These are phyloP conservation scores for Cladophialophora psammophila DNA, from an alignment of 2,329 filamentous ascomycete species.

Conservation along the genomic window DNA sequence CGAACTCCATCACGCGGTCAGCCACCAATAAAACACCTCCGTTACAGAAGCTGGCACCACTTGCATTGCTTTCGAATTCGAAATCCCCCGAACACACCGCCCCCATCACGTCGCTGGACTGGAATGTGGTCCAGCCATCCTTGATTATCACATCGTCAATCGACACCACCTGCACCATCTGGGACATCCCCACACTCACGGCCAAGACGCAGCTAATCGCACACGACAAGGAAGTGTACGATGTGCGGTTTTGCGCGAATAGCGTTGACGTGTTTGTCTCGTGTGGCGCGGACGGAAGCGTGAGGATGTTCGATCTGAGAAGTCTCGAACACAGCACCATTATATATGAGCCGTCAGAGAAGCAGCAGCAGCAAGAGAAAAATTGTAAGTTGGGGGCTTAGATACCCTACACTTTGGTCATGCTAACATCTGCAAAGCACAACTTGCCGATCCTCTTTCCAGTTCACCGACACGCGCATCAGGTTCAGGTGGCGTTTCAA, in stretches of 20 bases:
- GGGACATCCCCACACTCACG: constrained; percentile 97
- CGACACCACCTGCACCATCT: constrained; percentile 98
- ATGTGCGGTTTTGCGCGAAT: constrained; percentile 92
- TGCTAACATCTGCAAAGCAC: constrained; percentile 25
- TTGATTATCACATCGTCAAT: constrained; percentile 99
- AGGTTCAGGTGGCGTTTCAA: constrained; percentile 19
- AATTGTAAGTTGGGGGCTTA: constrained; percentile 68
- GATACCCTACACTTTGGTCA: constrained; percentile 26
- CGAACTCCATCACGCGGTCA: constrained; percentile 73
- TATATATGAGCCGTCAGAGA: constrained; percentile 96
- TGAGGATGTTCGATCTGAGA: constrained; percentile 97
- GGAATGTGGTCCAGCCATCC: constrained; percentile 96
- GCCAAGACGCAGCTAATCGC: constrained; percentile 98
- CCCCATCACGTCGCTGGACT: constrained; percentile 93
- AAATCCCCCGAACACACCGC: constrained; percentile 99
- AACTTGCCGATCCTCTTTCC: constrained; percentile 34
- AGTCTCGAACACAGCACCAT: constrained; percentile 98
- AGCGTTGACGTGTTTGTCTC: constrained; percentile 99
- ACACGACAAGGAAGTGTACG: constrained; percentile 98
- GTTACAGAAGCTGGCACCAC: constrained; percentile 84
- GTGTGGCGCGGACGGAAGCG: constrained; percentile 95
- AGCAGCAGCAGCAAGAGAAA: constrained; percentile 66
- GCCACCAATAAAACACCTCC: constrained; percentile 66
- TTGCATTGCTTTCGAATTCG: constrained; percentile 93
- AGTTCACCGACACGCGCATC: constrained; percentile 36